Base-by-base conservation (phyloP, 768 basidiomycete genomes). In the Amyloporia xantha region DNA sequence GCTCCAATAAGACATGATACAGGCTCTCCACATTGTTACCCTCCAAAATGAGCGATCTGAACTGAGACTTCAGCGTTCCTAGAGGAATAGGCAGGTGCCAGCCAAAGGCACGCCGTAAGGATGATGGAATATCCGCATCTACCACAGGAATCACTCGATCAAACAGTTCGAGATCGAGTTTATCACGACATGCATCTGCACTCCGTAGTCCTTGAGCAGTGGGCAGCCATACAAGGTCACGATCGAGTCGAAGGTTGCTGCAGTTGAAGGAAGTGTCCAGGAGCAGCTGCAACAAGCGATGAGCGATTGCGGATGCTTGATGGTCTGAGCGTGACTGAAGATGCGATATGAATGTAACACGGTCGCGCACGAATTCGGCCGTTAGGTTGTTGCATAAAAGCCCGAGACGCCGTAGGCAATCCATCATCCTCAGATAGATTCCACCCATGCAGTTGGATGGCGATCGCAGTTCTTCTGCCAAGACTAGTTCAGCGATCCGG, bases 51-150 rank as follows among this genome's bases (percentile, higher is more conserved):
- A 53, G 23, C 6, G 37, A 9, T 44, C 20, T 20, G 13, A 53
- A 24, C 26, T 49, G 45, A 21, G 28, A 20, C 10, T 40, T 28
- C 24, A 55, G 23, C 13, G 46, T 28, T 19, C 49, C 46, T 2
- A 49, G 15, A 11, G 66, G 39, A 26, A 76, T 41, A 0, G 65
- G 65, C 25, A 65, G 44, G 48, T 71, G 61, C 76, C 77, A 78
- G 1, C 66, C 63, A 25, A 77, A 59, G 2, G 33, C 30, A 5
- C 9, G n/a, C 10, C 47, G 47, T 17, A 52, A 24, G 4, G 44
- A 26, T 7, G 21, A n/a, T 4, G 39, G 28, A 45, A 15, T 37
- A 20, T 5, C 51, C 63, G 39, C 6, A 19, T 50, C 48, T 15
- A 75, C 57, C 1, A 66, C 54, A 1, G 63, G 53, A 26, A 76